Base-by-base conservation (phyloP, 1,139 yeast species). In the Nakaseomyces bracarensis region DNA sequence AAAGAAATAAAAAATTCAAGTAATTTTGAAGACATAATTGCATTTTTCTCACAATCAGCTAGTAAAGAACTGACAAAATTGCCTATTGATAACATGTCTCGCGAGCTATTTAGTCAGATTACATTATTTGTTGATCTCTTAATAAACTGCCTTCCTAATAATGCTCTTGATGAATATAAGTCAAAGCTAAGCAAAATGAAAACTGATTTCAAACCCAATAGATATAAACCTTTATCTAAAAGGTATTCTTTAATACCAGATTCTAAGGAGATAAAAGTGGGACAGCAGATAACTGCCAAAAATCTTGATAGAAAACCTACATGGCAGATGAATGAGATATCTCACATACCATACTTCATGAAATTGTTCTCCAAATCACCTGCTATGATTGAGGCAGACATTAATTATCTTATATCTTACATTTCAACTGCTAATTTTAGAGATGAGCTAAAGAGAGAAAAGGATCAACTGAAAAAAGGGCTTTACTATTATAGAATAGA, bases 31-130 rank as follows among this genome's bases (percentile, higher is more conserved):
- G 82, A 77, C 44, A 64, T 83, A 41, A 72, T 83, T 7, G 74
- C 80, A 67, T 69, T 73, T 57, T 84, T 82, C 57, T 74, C 81
- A 16, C 71, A 79, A 19, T 70, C 75, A 45, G 78, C 84, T 7
- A 76, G 77, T 44, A 79, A 76, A 50, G 89, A 81, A 57, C 58
- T 82, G 29, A 69, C 68, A 40, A 77, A 78, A 48, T 50, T 75
- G 31, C 74, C 74, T 1, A 55, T 62, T 2, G 69, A 69, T 3
- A 64, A 75, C 35, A 62, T 70, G 27, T 71, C 74, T 45, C 58
- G 65, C 1, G 64, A 68, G 23, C 72, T 79, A 0, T 78, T 75
- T 50, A 60, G 64, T 25, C 85, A 81, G 46, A 73, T 84, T 0
- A 69, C 70, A 9, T 64, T 65, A 13, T 82, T 83, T 59, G 78